Evolutionary conservation across 805 yeast genomes (phyloP).

Genomic region (Yamadazyma phyllophila): DNA sequence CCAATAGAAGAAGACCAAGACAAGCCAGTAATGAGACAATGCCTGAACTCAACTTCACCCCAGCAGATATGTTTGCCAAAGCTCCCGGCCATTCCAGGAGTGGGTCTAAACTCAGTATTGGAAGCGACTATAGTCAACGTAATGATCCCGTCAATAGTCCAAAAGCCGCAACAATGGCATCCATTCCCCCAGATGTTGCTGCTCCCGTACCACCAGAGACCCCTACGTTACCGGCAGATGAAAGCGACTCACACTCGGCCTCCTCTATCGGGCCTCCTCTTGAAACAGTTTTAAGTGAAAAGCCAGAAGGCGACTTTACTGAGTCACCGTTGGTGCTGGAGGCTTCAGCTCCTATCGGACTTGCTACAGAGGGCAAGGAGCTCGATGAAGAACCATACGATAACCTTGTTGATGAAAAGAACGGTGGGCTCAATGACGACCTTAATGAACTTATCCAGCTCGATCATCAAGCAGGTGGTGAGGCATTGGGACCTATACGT

Average conservation of each 20-base stretch:
- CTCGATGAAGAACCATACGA: not conserved
- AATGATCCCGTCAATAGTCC: constrained; percentile 1
- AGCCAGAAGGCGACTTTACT: not conserved
- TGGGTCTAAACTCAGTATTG: constrained; percentile 15
- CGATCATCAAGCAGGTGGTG: not conserved
- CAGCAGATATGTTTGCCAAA: constrained; percentile 10
- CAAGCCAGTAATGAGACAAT: constrained; percentile 12
- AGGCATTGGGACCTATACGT: not conserved
- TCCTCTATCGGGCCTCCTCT: constrained; percentile 1
- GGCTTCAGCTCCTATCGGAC: too few relatives aligned
- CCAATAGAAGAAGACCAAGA: constrained; percentile 46
- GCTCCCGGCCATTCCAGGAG: constrained; percentile 11
- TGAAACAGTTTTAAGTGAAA: not conserved
- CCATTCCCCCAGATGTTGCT: not conserved
- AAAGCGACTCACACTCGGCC: not conserved
- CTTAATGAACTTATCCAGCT: constrained; percentile 6
- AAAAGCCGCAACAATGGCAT: not conserved
- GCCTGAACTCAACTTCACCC: constrained; percentile 1
- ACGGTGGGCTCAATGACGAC: not conserved
- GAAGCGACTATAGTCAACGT: constrained; percentile 4
- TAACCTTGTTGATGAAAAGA: not conserved
- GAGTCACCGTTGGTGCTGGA: too few relatives aligned
- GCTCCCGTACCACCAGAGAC: not conserved
- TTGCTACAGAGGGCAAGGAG: not conserved
- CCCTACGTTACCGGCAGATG: not conserved